A percentile compares a stretch with the other conserved stretches of the same genome.
Conservation (phyloP, 805 yeast species). For the Kodamaea lidongshanica region DNA sequence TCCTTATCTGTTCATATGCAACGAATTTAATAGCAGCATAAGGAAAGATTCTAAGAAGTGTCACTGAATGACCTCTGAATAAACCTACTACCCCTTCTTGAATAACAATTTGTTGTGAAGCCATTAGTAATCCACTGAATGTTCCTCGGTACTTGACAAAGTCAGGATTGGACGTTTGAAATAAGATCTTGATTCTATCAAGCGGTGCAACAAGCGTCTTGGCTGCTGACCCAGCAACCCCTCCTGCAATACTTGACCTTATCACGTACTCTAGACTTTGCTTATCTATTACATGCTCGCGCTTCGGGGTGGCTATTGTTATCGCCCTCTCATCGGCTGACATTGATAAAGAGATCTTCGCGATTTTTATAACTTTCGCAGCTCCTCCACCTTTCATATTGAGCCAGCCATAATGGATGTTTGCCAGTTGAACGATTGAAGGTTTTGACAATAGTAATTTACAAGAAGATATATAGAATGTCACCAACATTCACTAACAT, state of each 20-base stretch:
- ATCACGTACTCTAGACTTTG: constrained; percentile 72
- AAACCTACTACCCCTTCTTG: constrained; percentile 75
- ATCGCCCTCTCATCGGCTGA: too few relatives aligned
- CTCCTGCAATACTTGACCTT: constrained; percentile 89
- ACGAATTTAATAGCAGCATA: constrained; percentile 97
- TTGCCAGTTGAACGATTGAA: too few relatives aligned
- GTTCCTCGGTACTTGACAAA: constrained; percentile 77
- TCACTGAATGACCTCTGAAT: constrained; percentile 94
- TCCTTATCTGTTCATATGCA: constrained; percentile 87
- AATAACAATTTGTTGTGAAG: constrained; percentile 59
- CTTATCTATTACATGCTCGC: constrained; percentile 47
- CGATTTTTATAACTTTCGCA: too few relatives aligned
- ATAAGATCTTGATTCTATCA: constrained; percentile 89
- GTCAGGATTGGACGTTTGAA: constrained; percentile 92
- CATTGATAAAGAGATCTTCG: too few relatives aligned
- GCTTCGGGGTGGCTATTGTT: too few relatives aligned
- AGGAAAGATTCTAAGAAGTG: constrained; percentile 85
- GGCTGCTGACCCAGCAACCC: constrained; percentile 93
- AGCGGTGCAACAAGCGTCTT: constrained; percentile 92
- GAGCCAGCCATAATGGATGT: too few relatives aligned
- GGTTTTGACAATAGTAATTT: too few relatives aligned
- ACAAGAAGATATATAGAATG: too few relatives aligned
- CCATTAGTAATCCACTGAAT: constrained; percentile 65
- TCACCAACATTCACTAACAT: too few relatives aligned
- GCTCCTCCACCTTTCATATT: too few relatives aligned